These are phyloP conservation scores for Flaveria bidentis DNA, from an alignment of 129 eudicot genomes.

Conservation along the genomic window DNA sequence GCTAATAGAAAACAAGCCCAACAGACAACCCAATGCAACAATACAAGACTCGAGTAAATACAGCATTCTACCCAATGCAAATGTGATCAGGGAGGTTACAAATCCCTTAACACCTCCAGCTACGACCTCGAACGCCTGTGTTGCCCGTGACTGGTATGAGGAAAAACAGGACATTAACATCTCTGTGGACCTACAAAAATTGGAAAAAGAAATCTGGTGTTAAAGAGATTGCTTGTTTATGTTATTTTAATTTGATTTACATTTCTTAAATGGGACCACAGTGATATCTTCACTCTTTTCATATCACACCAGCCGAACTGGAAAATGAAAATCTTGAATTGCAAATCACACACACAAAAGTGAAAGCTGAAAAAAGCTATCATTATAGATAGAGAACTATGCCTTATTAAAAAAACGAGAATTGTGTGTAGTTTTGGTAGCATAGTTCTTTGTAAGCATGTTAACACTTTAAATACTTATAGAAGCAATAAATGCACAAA, in stretches of 20 bases:
- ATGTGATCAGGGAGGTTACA: slow-evolving; percentile 49
- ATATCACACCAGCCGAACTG: no score
- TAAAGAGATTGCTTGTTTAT: slow-evolving; percentile 9
- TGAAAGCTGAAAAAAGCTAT: no score
- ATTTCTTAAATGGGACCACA: no score
- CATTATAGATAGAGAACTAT: no score
- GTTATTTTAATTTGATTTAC: neutral
- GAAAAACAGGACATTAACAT: slow-evolving; percentile 51
- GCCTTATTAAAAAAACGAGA: no score
- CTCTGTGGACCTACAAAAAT: slow-evolving; percentile 54
- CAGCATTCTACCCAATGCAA: slow-evolving; percentile 45
- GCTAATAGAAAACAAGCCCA: slow-evolving; percentile 59
- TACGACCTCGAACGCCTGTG: slow-evolving; percentile 47
- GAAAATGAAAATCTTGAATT: no score
- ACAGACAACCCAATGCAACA: slow-evolving; percentile 21
- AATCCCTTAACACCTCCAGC: slow-evolving; percentile 63
- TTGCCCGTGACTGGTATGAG: slow-evolving; percentile 29
- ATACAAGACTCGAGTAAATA: slow-evolving; percentile 33
- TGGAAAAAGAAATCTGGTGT: neutral
- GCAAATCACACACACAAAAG: no score
- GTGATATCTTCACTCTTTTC: no score
- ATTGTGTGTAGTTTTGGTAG: no score
- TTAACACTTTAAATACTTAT: no score
- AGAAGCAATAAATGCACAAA: no score
- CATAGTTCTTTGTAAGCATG: no score